These are phyloP conservation scores for Sergeia podlipaevii DNA, from an alignment of 208 protist genomes.

Conservation along the genomic window DNA sequence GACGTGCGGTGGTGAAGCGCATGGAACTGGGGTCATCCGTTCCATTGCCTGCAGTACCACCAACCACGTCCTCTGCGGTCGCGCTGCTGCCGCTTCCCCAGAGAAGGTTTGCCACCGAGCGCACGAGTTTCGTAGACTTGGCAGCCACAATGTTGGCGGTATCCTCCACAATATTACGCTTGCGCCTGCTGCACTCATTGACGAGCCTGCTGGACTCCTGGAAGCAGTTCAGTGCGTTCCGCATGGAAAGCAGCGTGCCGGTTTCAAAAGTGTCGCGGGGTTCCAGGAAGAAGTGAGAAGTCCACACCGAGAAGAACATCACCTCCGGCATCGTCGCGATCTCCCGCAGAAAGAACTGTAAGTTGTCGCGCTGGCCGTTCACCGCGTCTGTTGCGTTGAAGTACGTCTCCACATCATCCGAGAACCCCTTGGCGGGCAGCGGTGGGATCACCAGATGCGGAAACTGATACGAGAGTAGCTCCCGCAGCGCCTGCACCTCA, in stretches of 20 bases:
- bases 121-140: conserved; percentile 56
- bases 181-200: conserved; percentile 52
- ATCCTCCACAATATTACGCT: conserved; percentile 39
- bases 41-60: conserved; percentile 1
- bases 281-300: conserved; percentile 72
- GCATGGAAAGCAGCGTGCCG: conserved; percentile 43
- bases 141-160: conserved; percentile 45
- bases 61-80: conserved; percentile 9
- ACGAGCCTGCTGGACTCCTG: conserved; percentile 36
- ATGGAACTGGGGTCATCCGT: not conserved
- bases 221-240: conserved; percentile 28
- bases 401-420: conserved; percentile 67
- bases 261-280: conserved; percentile 70
- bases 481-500: conserved; percentile 68
- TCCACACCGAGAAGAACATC: conserved; percentile 71
- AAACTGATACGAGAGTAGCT: conserved; percentile 69
- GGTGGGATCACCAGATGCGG: conserved; percentile 71
- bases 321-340: conserved; percentile 63
- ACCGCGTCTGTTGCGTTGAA: conserved; percentile 50
- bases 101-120: conserved; percentile 50
- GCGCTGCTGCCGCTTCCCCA: conserved; percentile 14
- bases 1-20: conserved; percentile 13
- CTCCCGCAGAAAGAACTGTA: conserved; percentile 75
- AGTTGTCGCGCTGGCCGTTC: conserved; percentile 42
- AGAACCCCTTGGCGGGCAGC: conserved; percentile 63